Evolutionary conservation across 192 early-diverging fungal species (phyloP).

Genomic region (Martensiomyces pterosporus): DNA sequence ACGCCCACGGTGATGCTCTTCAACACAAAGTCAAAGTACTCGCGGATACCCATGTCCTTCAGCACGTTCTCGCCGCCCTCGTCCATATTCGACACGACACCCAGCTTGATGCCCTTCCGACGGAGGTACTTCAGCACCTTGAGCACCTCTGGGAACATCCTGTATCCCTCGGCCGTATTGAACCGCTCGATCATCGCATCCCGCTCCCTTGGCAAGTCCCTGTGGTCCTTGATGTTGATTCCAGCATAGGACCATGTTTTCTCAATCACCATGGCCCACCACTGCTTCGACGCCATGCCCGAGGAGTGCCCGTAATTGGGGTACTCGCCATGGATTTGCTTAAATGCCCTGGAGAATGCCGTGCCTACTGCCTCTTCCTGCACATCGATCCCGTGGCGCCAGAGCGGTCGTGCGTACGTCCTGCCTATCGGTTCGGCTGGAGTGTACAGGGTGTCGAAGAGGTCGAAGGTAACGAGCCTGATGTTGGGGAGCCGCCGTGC

Average conservation of each 20-base stretch:
- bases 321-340: conserved; percentile 29
- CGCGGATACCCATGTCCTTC: conserved; percentile 29
- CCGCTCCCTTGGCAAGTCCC: conserved; percentile 4
- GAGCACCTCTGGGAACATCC: conserved; percentile 53
- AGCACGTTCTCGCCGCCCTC: conserved; percentile 49
- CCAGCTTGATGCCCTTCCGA: conserved; percentile 47
- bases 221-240: conserved; percentile 3
- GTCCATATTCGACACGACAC: conserved; percentile 62
- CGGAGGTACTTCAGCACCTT: conserved; percentile 46
- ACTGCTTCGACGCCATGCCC: conserved; percentile 46
- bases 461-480: conserved; percentile 62
- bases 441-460: conserved; percentile 59
- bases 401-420: conserved; percentile 31
- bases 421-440: conserved; percentile 36
- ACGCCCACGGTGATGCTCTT: conserved; percentile 49
- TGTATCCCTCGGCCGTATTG: conserved; percentile 48
- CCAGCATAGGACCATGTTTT: conserved; percentile 46
- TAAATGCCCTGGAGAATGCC: conserved; percentile 42
- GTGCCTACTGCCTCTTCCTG: conserved; percentile 19
- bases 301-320: conserved; percentile 53
- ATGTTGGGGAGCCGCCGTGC: conserved; percentile 25
- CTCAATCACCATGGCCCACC: conserved; percentile 57
- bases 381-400: conserved; percentile 42
- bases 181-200: conserved; percentile 50
- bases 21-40: conserved; percentile 59